Conservation (phyloP, 305 asterid genomes). For the Fraxinus velutina region DNA sequence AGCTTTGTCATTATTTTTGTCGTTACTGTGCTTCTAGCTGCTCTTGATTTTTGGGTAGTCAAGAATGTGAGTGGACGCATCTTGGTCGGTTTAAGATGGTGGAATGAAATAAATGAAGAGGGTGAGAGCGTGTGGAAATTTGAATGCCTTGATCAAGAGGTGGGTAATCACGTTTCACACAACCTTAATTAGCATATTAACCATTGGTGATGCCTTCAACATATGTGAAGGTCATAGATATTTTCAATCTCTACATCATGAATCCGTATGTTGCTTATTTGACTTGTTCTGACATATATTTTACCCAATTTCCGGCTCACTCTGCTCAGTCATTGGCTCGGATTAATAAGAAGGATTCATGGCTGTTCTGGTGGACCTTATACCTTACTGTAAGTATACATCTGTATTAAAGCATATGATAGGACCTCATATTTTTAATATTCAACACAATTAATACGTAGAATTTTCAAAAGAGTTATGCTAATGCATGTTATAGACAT, state of each 20-base stretch:
- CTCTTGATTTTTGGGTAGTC: slow-evolving; percentile 97
- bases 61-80: slow-evolving; percentile 98
- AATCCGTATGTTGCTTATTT: not conserved
- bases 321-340: slow-evolving; percentile 75
- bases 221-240: not conserved
- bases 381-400: slow-evolving; percentile 67
- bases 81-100: slow-evolving; percentile 96
- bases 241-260: not conserved
- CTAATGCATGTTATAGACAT: not conserved
- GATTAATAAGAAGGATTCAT: slow-evolving; percentile 96
- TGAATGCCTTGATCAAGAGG: slow-evolving; percentile 99
- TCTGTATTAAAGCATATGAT: not conserved
- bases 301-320: not conserved
- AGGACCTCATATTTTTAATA: not conserved
- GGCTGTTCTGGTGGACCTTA: slow-evolving; percentile 99
- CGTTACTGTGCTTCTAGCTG: slow-evolving; percentile 81
- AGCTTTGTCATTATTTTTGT: slow-evolving; percentile 93
- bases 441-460: not conserved
- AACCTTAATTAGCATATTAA: slow-evolving; percentile 7
- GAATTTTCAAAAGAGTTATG: not conserved
- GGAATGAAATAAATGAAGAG: slow-evolving; percentile 88
- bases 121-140: slow-evolving; percentile 95
- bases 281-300: not conserved
- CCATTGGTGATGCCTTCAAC: not conserved
- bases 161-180: slow-evolving; percentile 25